Base-by-base conservation (phyloP, 108 stramenopile genomes). In the Conticribra weissflogii region DNA sequence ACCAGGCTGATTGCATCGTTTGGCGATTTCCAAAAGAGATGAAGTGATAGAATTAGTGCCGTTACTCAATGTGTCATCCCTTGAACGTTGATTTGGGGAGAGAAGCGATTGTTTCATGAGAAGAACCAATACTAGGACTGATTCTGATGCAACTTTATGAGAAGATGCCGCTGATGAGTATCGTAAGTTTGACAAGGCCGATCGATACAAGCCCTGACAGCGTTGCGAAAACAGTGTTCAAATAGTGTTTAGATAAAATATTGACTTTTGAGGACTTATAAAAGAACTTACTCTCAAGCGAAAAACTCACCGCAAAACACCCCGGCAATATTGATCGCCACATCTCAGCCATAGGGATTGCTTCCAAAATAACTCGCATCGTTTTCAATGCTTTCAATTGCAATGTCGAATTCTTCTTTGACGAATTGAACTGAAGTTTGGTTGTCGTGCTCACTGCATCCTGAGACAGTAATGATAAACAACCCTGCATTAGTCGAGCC, bases 251-350 rank as follows among this genome's bases (percentile, higher is more conserved):
- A n/a, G n/a, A n/a, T n/a, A n/a, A n/a, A n/a, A n/a, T n/a, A n/a
- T n/a, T n/a, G n/a, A n/a, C n/a, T n/a, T n/a, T n/a, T n/a, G n/a
- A n/a, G n/a, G n/a, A n/a, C n/a, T n/a, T n/a, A n/a, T n/a, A n/a
- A n/a, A n/a, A n/a, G n/a, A n/a, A n/a, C n/a, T n/a, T n/a, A n/a
- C n/a, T 27, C 4, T 23, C 27, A 3, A 16, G 55, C 55, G 31
- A 56, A 29, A 56, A 41, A 58, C 72, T 64, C 36, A 60, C 59
- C 59, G 81, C 81, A 68, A 76, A 82, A 46, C 68, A 75, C 17
- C 82, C 82, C 0, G 82, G 82, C 0, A 83, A 47, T 19, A 83
- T 52, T 3, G 68, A 51, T 19, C 54, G 74, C 82, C 82, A 83
- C 45, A 75, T 27, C 23, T 57, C 60, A 29, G 21, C 21, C 24